Conservation (phyloP, 768 basidiomycete species). For the Termitomyces sp. region DNA sequence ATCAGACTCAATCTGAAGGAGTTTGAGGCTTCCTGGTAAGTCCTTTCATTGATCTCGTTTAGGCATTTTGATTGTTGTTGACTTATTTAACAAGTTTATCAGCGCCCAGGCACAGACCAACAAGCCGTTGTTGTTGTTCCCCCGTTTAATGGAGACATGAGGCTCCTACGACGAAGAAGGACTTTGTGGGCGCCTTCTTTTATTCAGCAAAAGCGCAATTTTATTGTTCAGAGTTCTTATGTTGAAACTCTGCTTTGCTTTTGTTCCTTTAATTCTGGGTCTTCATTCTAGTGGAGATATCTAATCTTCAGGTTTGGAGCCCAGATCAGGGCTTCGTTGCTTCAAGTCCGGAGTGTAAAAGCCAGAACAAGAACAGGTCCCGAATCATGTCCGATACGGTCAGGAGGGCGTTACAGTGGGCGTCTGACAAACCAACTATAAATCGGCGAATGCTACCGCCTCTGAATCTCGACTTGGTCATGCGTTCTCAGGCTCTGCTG, state of each 20-base stretch:
- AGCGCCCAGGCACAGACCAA: neutral
- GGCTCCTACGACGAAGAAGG: constrained; percentile 5
- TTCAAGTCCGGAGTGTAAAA: neutral
- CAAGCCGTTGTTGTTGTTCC: neutral
- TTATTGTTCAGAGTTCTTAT: constrained; percentile 1
- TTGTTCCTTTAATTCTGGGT: neutral
- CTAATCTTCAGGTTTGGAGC: neutral
- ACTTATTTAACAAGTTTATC: neutral
- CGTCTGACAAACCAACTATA: neutral
- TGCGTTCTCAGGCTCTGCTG: neutral
- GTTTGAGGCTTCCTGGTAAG: neutral
- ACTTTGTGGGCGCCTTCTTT: neutral
- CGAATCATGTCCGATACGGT: neutral
- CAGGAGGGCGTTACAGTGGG: neutral
- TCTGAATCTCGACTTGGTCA: neutral
- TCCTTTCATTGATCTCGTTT: neutral
- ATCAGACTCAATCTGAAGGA: neutral
- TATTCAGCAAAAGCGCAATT: neutral
- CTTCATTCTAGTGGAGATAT: neutral
- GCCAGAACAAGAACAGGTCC: constrained; percentile 3
- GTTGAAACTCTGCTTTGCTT: neutral
- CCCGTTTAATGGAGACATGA: constrained; percentile 4
- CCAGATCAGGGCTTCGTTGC: neutral
- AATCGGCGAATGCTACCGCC: neutral
- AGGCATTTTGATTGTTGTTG: constrained; percentile 5